phyloP scores from a whole-genome alignment of 2,329 filamentous ascomycete genomes.

The Dendryphion nanum region DNA sequence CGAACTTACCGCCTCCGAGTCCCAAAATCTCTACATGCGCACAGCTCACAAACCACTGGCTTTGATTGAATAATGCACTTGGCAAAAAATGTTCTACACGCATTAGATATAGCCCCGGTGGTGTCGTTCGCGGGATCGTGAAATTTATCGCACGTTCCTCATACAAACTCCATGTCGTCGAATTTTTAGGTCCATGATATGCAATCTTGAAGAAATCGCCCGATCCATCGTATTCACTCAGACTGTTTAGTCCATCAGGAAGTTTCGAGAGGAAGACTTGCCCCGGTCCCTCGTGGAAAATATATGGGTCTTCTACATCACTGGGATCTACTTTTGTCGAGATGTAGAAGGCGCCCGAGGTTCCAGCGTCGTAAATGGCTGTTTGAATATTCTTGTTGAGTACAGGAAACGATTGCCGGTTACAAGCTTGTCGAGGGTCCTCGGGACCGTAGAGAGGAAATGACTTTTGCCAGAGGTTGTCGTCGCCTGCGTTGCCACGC shows the following conservation, averaged over 20 bases:
- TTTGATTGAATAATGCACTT: conserved; percentile 3
- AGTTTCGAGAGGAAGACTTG: conserved; percentile 16
- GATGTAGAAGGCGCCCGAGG: conserved; percentile 13
- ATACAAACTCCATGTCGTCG: conserved; percentile 7
- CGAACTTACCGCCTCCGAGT: conserved; percentile 5
- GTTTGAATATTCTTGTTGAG: conserved; percentile 13
- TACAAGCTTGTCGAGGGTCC: conserved; percentile 10
- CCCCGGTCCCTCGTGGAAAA: conserved; percentile 15
- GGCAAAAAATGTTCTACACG: conserved; percentile 16
- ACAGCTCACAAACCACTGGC: conserved; percentile 17
- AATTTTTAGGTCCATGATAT: conserved; percentile 7
- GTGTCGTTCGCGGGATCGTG: conserved; percentile 14
- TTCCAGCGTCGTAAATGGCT: conserved; percentile 11
- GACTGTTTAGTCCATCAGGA: conserved; percentile 3
- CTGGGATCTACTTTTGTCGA: conserved; percentile 3
- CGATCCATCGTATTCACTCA: conserved; percentile 13
- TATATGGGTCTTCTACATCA: conserved; percentile 10
- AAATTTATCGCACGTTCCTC: conserved; percentile 10
- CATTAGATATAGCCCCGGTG: conserved; percentile 17
- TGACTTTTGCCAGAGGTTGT: conserved; percentile 5
- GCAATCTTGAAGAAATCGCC: conserved; percentile 20
- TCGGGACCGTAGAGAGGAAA: conserved; percentile 12
- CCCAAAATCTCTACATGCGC: conserved; percentile 18
- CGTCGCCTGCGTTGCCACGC: conserved; percentile 4
- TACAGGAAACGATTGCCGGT: conserved; percentile 9